Base-by-base conservation (phyloP, 306 rosid genomes). In the Ceratonia siliqua region DNA sequence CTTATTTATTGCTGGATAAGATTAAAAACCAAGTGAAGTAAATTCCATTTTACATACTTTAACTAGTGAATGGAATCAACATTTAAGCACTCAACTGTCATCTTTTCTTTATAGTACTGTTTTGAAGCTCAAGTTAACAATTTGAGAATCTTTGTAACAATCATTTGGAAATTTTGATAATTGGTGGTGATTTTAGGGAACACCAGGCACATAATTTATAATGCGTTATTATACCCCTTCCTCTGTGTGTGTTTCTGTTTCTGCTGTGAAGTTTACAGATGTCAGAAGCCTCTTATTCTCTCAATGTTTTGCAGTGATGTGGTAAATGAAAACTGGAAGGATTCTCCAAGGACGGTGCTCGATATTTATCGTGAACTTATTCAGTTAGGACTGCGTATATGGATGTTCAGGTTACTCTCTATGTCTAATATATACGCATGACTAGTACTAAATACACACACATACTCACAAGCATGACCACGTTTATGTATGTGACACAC, bases 361-460 rank as follows among this genome's bases (percentile, higher is more conserved):
- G 78, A 91, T 78, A 49, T 88, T 79, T 89, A 88, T 64, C 85
- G 12, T 20, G 92, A 94, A 79, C 89, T 89, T 81, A 89, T 89
- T 78, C 78, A 30, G 25, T 41, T 77, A 4, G 97, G 97, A 50
- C 81, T 94, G 71, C 89, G 90, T 39, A 87, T 91, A 78, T 94
- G 98, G 98, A 72, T 88, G 33, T 91, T 89, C 97, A 94, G 97
- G 98, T 94, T 82, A 53, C 74, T 72, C 67, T 59, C 67, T 17
- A 45, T 36, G 28, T 55, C 65, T 20, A 54, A 38, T 39, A 39
- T 7, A 25, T 17, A 12, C 10, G 46, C 46, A 41, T 38, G 33
- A 52, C 36, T 33, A n/a, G 45, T 35, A 35, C 28, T 8, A 58
- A 28, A 3, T 30, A 30, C 42, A 32, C 30, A n/a, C 65, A n/a